These are phyloP conservation scores for Plectranthus barbatus DNA, from an alignment of 257 asterid genomes.

Conservation along the genomic window DNA sequence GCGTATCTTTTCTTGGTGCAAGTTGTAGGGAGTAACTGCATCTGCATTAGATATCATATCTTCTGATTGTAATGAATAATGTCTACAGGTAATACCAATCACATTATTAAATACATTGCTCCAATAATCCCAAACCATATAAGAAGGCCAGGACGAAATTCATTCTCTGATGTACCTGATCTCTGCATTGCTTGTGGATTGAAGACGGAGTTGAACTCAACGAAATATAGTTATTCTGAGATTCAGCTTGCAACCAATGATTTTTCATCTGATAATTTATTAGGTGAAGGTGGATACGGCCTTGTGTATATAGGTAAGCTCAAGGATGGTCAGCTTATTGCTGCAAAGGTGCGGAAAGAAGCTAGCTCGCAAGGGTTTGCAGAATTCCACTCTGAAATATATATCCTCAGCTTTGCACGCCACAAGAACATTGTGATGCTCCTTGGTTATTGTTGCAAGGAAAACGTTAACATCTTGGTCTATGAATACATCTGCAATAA, in stretches of 20 bases:
- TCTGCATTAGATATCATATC: not conserved
- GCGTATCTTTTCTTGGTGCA: not conserved
- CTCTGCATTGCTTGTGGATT: slow-evolving; percentile 67
- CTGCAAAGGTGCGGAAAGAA: slow-evolving; percentile 81
- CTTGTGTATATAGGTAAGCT: slow-evolving; percentile 64
- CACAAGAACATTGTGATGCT: slow-evolving; percentile 85
- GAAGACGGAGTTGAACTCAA: slow-evolving; percentile 53
- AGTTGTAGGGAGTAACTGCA: not conserved
- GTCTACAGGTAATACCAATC: slow-evolving; percentile 26
- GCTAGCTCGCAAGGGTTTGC: slow-evolving; percentile 62
- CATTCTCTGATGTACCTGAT: slow-evolving; percentile 47
- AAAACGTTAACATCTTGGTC: slow-evolving; percentile 59
- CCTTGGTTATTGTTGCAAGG: slow-evolving; percentile 80
- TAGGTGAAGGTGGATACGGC: slow-evolving; percentile 92
- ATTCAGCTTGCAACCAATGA: slow-evolving; percentile 61
- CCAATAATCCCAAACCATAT: slow-evolving; percentile 19
- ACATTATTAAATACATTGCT: slow-evolving; percentile 8
- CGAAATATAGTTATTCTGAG: slow-evolving; percentile 58
- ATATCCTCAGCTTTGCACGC: slow-evolving; percentile 63
- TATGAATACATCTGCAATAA: slow-evolving; percentile 73
- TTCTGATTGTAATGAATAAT: slow-evolving; percentile 3
- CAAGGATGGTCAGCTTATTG: slow-evolving; percentile 65
- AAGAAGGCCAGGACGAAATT: slow-evolving; percentile 26
- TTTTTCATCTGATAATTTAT: slow-evolving; percentile 50
- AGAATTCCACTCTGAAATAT: slow-evolving; percentile 63